A percentile compares a stretch with the other conserved stretches of the same genome.
These are phyloP conservation scores for Geoglossum glabrum DNA, from an alignment of 495 filamentous ascomycete genomes.

Conservation along the genomic window DNA sequence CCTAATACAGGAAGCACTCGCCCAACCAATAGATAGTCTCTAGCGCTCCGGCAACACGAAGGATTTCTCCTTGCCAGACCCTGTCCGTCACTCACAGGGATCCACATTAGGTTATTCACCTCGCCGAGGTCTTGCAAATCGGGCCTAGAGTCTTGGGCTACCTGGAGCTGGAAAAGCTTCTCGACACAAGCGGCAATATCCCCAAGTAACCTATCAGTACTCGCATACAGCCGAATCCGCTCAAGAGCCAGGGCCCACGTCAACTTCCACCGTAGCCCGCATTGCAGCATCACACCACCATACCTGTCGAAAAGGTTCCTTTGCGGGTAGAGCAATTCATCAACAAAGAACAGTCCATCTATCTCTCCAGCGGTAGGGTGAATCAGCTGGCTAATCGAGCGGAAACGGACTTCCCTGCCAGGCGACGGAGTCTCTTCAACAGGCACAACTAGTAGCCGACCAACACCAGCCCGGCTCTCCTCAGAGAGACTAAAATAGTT, in stretches of 20 bases:
- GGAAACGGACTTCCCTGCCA: too few species aligned
- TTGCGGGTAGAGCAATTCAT: slow-evolving; percentile 17
- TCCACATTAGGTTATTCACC: too few species aligned
- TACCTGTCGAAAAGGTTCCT: slow-evolving; percentile 11
- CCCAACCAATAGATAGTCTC: too few species aligned
- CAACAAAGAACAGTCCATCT: slow-evolving; percentile 13
- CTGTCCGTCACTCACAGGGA: too few species aligned
- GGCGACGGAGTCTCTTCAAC: background rate
- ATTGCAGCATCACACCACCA: slow-evolving; percentile 6
- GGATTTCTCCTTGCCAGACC: too few species aligned
- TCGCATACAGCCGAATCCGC: slow-evolving; percentile 3
- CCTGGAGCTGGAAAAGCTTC: too few species aligned
- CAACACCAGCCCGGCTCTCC: background rate
- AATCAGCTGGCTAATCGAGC: too few species aligned
- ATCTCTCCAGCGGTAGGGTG: slow-evolving; percentile 1
- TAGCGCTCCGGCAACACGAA: too few species aligned
- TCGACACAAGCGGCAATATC: too few species aligned
- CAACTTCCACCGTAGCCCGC: slow-evolving; percentile 11
- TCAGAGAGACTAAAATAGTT: background rate
- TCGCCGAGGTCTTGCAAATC: too few species aligned
- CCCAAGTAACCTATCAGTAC: too few species aligned
- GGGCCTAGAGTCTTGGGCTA: too few species aligned
- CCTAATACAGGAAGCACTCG: background rate
- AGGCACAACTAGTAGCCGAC: background rate
- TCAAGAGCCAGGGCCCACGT: slow-evolving; percentile 10